Evolutionary conservation across 1,139 yeast genomes (phyloP).

Genomic region (Diutina rugosa): DNA sequence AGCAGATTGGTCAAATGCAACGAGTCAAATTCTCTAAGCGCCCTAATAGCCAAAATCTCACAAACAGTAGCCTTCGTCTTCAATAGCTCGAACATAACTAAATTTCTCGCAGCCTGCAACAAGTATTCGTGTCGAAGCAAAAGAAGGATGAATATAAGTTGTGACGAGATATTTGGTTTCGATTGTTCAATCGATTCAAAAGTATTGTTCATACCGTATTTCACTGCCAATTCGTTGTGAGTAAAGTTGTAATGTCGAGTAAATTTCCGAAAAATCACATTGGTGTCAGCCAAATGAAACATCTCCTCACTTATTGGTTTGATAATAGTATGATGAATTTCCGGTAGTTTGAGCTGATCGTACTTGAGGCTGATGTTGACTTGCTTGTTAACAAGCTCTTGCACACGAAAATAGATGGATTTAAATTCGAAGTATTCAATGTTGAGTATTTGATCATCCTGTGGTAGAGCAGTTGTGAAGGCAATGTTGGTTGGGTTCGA

Average conservation of each 20-base stretch:
- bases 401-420: conserved; percentile 24
- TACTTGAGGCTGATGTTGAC: conserved; percentile 38
- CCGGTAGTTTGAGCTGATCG: conserved; percentile 45
- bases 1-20: conserved; percentile 29
- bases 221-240: conserved; percentile 9
- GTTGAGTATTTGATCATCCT: background rate
- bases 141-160: conserved; percentile 21
- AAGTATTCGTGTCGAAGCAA: conserved; percentile 29
- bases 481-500: background rate
- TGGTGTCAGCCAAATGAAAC: conserved; percentile 11
- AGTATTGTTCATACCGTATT: conserved; percentile 10
- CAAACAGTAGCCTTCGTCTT: conserved; percentile 41
- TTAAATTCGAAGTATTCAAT: conserved; percentile 20
- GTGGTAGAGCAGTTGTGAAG: background rate
- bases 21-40: conserved; percentile 36
- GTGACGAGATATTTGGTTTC: conserved; percentile 11
- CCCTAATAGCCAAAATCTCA: conserved; percentile 40
- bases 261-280: background rate
- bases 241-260: conserved; percentile 3
- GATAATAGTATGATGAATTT: conserved; percentile 34
- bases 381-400: conserved; percentile 22
- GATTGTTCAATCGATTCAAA: conserved; percentile 9
- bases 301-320: conserved; percentile 32
- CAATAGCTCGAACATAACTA: conserved; percentile 36
- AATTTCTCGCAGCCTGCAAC: conserved; percentile 35